phyloP scores from a whole-genome alignment of 352 stramenopile genomes.

The Pythium rishiriense region DNA sequence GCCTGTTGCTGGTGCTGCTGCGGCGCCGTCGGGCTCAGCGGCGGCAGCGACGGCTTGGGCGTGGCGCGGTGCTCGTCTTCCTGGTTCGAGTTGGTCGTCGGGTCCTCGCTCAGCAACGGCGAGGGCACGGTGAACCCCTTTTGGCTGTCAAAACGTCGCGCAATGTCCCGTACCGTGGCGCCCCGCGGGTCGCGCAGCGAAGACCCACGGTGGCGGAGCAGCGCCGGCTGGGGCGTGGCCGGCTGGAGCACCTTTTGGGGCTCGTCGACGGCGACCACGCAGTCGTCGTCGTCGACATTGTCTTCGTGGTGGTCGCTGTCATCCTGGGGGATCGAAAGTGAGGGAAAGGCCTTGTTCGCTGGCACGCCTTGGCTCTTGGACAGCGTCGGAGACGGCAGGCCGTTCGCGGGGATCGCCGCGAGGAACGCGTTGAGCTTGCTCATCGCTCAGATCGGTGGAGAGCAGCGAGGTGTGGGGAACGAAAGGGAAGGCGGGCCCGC shows the following conservation, averaged over 20 bases:
- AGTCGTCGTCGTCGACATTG: constrained; percentile 8
- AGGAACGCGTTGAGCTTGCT: constrained; percentile 80
- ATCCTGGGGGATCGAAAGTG: constrained; percentile 22
- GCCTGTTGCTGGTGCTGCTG: constrained; percentile 11
- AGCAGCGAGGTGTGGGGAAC: background rate
- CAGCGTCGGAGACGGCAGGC: constrained; percentile 33
- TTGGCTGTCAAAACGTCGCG: constrained; percentile 24
- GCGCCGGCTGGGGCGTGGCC: constrained; percentile 49
- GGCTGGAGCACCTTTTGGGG: constrained; percentile 27
- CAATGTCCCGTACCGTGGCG: constrained; percentile 23
- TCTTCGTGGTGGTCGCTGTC: background rate
- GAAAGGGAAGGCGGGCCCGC: background rate
- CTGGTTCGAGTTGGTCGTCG: constrained; percentile 35
- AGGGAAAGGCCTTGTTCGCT: constrained; percentile 23
- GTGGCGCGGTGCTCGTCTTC: constrained; percentile 27
- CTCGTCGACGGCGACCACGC: constrained; percentile 4
- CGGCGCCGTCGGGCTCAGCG: constrained; percentile 2
- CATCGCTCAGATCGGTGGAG: too few relatives aligned
- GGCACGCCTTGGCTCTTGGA: constrained; percentile 3
- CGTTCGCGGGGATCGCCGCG: constrained; percentile 65
- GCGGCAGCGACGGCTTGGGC: background rate
- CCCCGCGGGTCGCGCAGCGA: background rate
- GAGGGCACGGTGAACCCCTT: constrained; percentile 5
- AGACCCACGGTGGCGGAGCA: constrained; percentile 27
- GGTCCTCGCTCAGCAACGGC: background rate